Evolutionary conservation across 164 flowering plant species (phyloP), one percentile per base, ranked within the genome.

Genomic region (Dillenia turbinata): DNA sequence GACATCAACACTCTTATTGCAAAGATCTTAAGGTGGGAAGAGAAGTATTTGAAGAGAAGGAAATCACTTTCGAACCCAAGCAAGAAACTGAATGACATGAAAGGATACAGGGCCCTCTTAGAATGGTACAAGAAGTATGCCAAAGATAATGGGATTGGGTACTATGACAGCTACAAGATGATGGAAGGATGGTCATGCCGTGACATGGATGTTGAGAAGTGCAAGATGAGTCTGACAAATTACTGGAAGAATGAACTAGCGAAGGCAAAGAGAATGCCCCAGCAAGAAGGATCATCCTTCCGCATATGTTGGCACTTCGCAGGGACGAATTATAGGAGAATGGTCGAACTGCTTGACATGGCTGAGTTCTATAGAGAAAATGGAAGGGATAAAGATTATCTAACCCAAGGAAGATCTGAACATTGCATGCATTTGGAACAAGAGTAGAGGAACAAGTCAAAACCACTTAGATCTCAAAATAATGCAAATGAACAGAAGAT

Each of bases 281-380:
- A 75, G 53, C 66, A 44, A 46, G 71, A 76, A 60, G 75, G 67
- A 8, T 63, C 56, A 0, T 0, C 47, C 0, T 61, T 79, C 17
- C 70, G 63, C 2, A 66, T 26, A 0, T 52, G 74, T 1, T 74
- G 76, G 79, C 71, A 81, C 12, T 66, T 13, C 59, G 75, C 59
- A 2, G 83, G 82, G 9, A 81, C 79, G 5, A 76, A 68, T 22
- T 83, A 71, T 56, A 69, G 85, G 49, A 77, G 83, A 54, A 77
- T 83, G 81, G 73, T 80, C 14, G 87, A 83, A 33, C 84, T 83
- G 7, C 83, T 83, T 12, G 71, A 81, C 49, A 83, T 83, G 12
- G 87, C 85, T 16, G 80, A 72, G 0, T 68, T 71, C 72, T 81
- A 79, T 56, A 61, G 8, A 12, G 44, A 51, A 11, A 9, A 49